phyloP scores from a whole-genome alignment of 345 rosid species.

The Excoecaria cochinchinensis region DNA sequence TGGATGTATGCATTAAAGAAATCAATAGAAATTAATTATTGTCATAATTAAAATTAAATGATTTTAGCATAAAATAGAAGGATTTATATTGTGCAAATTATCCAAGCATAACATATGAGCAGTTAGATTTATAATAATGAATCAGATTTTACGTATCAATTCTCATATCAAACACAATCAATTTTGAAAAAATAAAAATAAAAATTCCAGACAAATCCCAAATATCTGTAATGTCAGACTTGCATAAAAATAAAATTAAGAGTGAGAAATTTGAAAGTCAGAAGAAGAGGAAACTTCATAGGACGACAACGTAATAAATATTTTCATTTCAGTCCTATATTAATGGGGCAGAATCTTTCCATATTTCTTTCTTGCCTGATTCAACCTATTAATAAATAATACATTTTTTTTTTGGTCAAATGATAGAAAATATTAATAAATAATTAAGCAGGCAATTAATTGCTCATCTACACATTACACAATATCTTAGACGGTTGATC shows the following conservation, averaged over 20 bases:
- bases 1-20: no score
- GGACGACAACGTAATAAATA: not conserved
- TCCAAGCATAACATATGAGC: no score
- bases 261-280: not conserved
- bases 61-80: no score
- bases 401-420: not conserved
- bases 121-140: not conserved
- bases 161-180: not conserved
- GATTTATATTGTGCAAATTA: no score
- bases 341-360: constrained; percentile 8
- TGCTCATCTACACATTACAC: not conserved
- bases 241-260: not conserved
- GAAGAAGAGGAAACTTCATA: not conserved
- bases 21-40: no score
- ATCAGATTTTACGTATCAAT: not conserved
- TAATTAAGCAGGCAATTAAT: constrained; percentile 5
- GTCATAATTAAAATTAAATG: no score
- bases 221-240: constrained; percentile 6
- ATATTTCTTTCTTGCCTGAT: not conserved
- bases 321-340: not conserved
- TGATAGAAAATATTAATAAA: not conserved
- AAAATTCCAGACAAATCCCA: constrained; percentile 2
- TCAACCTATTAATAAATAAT: not conserved
- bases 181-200: not conserved
- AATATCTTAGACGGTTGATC: constrained; percentile 8